Conservation (phyloP, 1,284 basidiomycete species). For the Chiua sp. region DNA sequence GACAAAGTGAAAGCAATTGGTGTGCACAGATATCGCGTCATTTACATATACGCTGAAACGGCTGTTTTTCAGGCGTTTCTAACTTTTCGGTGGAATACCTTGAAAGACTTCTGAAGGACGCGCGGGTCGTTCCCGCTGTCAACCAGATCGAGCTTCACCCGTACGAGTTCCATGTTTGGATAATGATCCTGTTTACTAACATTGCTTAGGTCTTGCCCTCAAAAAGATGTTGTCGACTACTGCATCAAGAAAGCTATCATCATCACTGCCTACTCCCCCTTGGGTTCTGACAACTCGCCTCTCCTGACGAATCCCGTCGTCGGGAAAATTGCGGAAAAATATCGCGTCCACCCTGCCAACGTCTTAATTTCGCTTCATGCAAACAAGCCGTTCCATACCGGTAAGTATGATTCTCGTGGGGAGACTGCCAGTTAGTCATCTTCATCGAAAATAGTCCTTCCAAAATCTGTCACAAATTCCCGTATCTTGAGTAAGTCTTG, state of each 20-base stretch:
- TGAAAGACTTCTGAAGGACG: slow-evolving; percentile 58
- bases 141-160: slow-evolving; percentile 82
- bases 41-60: neutral
- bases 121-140: slow-evolving; percentile 72
- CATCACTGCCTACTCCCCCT: slow-evolving; percentile 76
- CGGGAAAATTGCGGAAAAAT: slow-evolving; percentile 55
- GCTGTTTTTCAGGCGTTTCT: slow-evolving; percentile 55
- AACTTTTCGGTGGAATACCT: slow-evolving; percentile 71
- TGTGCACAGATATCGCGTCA: neutral
- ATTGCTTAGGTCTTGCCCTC: slow-evolving; percentile 58
- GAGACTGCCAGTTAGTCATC: neutral
- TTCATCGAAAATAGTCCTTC: slow-evolving; percentile 47
- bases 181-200: neutral
- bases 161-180: slow-evolving; percentile 29
- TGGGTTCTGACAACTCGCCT: slow-evolving; percentile 79
- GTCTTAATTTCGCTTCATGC: neutral
- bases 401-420: slow-evolving; percentile 33
- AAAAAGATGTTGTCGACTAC: slow-evolving; percentile 65
- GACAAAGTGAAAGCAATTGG: slow-evolving; percentile 78
- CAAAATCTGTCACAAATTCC: slow-evolving; percentile 60
- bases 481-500: slow-evolving; percentile 44
- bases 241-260: slow-evolving; percentile 66
- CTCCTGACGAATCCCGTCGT: slow-evolving; percentile 63
- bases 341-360: slow-evolving; percentile 29
- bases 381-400: slow-evolving; percentile 59